These are phyloP conservation scores for Ceratocystis cubensis DNA, from an alignment of 2,329 filamentous ascomycete genomes.

Conservation along the genomic window DNA sequence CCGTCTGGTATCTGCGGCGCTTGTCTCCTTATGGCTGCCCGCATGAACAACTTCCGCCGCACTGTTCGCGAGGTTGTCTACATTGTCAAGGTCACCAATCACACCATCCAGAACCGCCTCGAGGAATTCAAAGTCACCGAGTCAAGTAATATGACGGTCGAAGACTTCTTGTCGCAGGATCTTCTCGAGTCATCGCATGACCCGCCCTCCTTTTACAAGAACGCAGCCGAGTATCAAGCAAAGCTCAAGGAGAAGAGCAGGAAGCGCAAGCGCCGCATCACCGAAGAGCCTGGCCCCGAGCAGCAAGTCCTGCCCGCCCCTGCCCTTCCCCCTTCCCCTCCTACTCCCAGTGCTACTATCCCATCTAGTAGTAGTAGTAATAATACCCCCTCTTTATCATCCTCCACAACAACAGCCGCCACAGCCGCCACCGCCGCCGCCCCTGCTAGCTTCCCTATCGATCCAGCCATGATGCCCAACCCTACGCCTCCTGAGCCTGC, in stretches of 20 bases:
- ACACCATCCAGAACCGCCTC: conserved; percentile 81
- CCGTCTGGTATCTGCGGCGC: conserved; percentile 91
- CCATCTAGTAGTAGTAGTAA: neutral
- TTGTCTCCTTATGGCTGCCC: conserved; percentile 83
- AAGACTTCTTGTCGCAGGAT: conserved; percentile 64
- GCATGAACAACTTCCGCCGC: conserved; percentile 95
- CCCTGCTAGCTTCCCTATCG: neutral
- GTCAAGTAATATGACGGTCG: conserved; percentile 71
- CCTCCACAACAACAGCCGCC: neutral
- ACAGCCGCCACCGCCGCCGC: neutral
- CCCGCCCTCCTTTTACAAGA: conserved; percentile 68
- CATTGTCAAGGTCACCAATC: conserved; percentile 88
- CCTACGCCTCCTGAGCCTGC: neutral
- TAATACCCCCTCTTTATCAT: neutral
- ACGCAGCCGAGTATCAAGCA: conserved; percentile 46
- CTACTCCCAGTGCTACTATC: neutral
- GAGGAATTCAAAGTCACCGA: conserved; percentile 85
- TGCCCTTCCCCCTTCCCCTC: neutral
- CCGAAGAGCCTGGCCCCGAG: conserved; percentile 27
- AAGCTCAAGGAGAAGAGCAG: conserved; percentile 38
- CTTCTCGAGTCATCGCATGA: conserved; percentile 63
- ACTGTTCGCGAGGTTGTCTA: conserved; percentile 94
- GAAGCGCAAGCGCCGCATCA: conserved; percentile 36
- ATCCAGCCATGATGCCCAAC: conserved; percentile 5
- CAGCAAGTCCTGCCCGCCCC: conserved; percentile 20